These are phyloP conservation scores for Iris pallida DNA, from an alignment of 116 monocot species.

Conservation along the genomic window DNA sequence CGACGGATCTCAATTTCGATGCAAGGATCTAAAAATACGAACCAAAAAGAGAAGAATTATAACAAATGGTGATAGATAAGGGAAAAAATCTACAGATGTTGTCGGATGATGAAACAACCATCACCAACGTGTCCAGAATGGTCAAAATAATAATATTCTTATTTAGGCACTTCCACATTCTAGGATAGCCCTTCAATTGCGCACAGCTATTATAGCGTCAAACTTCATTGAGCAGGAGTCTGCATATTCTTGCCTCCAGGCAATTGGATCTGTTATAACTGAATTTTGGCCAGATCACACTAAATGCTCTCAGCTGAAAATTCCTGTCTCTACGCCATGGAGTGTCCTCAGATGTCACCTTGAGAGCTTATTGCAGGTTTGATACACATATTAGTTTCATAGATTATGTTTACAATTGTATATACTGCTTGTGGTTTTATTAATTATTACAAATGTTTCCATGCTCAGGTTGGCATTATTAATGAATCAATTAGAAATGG, in stretches of 20 bases:
- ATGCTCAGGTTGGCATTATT: constrained; percentile 60
- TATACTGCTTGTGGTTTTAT: no score
- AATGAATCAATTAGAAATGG: constrained; percentile 74
- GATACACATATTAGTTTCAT: background rate
- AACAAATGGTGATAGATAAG: no score
- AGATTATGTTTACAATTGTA: no score
- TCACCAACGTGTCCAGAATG: no score
- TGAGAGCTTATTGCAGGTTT: constrained; percentile 91
- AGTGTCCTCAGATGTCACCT: constrained; percentile 67
- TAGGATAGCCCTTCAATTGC: constrained; percentile 49
- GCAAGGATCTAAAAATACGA: no score
- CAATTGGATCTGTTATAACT: constrained; percentile 36
- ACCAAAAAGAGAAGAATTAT: no score
- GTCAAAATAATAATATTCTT: no score
- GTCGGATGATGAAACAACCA: no score
- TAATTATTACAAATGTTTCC: background rate
- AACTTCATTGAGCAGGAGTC: constrained; percentile 35
- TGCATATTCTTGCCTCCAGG: constrained; percentile 30
- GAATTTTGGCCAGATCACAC: constrained; percentile 52
- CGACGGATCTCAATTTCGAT: no score
- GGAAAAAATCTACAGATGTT: no score
- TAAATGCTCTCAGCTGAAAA: constrained; percentile 15
- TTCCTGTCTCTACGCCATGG: constrained; percentile 66
- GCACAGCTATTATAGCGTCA: constrained; percentile 43
- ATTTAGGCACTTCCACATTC: constrained; percentile 67